Percentiles rank a stretch among this genome's conserved stretches.
These are phyloP conservation scores for Casuarina glauca DNA, from an alignment of 306 rosid genomes.

Conservation along the genomic window DNA sequence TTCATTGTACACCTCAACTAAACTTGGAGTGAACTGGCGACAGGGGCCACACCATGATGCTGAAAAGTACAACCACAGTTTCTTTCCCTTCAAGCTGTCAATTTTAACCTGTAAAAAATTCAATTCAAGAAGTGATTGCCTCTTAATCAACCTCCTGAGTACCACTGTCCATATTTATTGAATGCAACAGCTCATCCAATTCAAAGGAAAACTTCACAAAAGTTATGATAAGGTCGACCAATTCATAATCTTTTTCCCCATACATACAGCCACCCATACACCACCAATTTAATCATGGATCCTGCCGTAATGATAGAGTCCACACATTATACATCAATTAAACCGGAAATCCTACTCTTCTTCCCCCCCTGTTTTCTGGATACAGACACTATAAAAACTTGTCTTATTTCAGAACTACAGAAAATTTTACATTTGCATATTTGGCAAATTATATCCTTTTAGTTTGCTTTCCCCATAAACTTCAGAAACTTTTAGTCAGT, in stretches of 20 bases:
- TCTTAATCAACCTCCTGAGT: background rate
- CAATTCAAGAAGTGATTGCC: constrained; percentile 14
- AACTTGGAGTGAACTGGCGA: constrained; percentile 50
- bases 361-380: background rate
- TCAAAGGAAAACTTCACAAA: background rate
- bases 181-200: background rate
- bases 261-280: background rate
- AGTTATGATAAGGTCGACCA: background rate
- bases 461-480: background rate
- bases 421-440: background rate
- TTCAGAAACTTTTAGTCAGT: background rate
- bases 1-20: constrained; percentile 56
- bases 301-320: background rate
- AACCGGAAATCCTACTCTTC: background rate
- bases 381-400: background rate
- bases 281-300: background rate
- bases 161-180: background rate
- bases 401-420: background rate
- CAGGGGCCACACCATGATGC: constrained; percentile 80
- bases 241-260: background rate
- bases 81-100: constrained; percentile 69
- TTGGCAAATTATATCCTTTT: background rate
- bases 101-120: constrained; percentile 51
- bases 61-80: constrained; percentile 62
- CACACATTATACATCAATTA: background rate